Evolutionary conservation across 2,329 filamentous ascomycete genomes (phyloP).

Genomic region (Fusarium newnesense): DNA sequence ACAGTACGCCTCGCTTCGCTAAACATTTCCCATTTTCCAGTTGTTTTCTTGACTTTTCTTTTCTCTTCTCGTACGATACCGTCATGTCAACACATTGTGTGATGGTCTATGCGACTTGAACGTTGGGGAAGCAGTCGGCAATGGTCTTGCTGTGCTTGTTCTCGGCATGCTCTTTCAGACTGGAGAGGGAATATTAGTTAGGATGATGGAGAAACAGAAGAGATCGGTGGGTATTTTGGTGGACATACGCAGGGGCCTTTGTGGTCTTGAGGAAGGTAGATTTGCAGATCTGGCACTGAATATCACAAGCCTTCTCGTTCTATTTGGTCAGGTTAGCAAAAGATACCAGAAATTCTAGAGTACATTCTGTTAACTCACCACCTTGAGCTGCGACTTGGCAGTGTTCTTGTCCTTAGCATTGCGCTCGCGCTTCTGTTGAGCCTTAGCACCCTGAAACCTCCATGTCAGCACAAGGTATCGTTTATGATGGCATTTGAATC

Average conservation of each 20-base stretch:
- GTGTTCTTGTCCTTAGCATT: slow-evolving; percentile 68
- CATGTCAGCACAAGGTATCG: slow-evolving; percentile 32
- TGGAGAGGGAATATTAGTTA: slow-evolving; percentile 44
- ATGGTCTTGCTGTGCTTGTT: slow-evolving; percentile 83
- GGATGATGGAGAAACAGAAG: neutral
- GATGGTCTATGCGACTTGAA: slow-evolving; percentile 45
- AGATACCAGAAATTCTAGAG: neutral
- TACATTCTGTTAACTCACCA: slow-evolving; percentile 59
- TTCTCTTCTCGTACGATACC: slow-evolving; percentile 22
- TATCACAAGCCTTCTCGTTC: slow-evolving; percentile 79
- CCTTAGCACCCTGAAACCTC: slow-evolving; percentile 67
- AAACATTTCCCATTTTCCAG: slow-evolving; percentile 20
- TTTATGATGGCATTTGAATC: neutral
- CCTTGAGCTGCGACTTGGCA: slow-evolving; percentile 76
- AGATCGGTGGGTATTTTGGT: neutral
- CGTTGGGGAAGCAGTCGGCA: slow-evolving; percentile 74
- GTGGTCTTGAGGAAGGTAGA: slow-evolving; percentile 83
- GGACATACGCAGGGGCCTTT: slow-evolving; percentile 73
- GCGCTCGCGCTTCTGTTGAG: slow-evolving; percentile 78
- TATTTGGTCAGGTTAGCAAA: slow-evolving; percentile 47
- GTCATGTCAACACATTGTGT: neutral
- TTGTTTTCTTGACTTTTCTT: neutral
- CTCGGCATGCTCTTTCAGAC: slow-evolving; percentile 75
- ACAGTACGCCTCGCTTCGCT: slow-evolving; percentile 38
- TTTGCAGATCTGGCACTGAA: slow-evolving; percentile 82